phyloP scores from a whole-genome alignment of 2,329 filamentous ascomycete genomes.

The Phyllosticta citrichinensis region DNA sequence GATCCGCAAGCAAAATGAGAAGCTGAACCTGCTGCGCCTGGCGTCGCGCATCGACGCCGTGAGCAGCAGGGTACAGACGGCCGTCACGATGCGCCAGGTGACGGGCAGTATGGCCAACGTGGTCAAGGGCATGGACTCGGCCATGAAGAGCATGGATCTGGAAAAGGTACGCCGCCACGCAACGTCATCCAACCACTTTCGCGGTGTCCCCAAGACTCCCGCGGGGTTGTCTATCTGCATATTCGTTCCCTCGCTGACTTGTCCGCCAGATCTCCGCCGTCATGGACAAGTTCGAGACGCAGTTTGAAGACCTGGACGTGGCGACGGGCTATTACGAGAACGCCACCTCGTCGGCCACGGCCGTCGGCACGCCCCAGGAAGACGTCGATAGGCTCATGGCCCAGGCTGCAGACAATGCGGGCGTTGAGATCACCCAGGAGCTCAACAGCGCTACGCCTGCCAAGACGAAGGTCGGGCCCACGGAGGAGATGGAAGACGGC shows the following conservation, averaged over 20 bases:
- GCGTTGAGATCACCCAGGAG: conserved; percentile 70
- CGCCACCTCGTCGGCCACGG: conserved; percentile 70
- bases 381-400: conserved; percentile 78
- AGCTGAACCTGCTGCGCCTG: conserved; percentile 48
- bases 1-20: conserved; percentile 54
- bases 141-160: conserved; percentile 54
- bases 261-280: conserved; percentile 47
- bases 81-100: conserved; percentile 52
- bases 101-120: conserved; percentile 54
- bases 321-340: conserved; percentile 68
- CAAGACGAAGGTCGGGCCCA: conserved; percentile 53
- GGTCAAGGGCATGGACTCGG: conserved; percentile 50
- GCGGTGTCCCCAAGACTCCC: background rate
- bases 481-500: conserved; percentile 69
- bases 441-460: conserved; percentile 51
- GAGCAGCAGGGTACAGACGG: conserved; percentile 50
- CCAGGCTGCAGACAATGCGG: conserved; percentile 80
- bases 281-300: conserved; percentile 56
- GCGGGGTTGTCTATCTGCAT: background rate
- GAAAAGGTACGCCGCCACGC: conserved; percentile 41
- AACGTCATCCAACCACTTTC: background rate
- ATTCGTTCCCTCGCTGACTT: background rate
- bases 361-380: conserved; percentile 63
- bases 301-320: conserved; percentile 43
- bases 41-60: conserved; percentile 51